A percentile compares a stretch with the other conserved stretches of the same genome.
phyloP scores from a whole-genome alignment of 2,329 filamentous ascomycete species.

The Blumeriella jaapii region DNA sequence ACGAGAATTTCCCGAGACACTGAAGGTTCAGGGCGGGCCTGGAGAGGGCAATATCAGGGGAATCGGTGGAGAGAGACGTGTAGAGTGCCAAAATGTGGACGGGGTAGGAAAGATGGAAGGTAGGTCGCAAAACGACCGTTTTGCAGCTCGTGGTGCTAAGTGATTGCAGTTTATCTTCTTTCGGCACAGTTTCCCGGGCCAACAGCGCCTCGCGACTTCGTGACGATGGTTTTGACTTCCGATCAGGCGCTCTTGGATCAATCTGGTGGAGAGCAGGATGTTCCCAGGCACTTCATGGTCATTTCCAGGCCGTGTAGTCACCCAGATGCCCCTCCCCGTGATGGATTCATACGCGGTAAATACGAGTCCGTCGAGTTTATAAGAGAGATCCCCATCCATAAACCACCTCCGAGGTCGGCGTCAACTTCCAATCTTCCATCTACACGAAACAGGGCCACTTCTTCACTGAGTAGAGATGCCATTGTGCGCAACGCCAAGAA shows the following conservation, averaged over 20 bases:
- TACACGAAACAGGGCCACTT: conserved; percentile 25
- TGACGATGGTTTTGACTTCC: conserved; percentile 65
- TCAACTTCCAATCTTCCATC: conserved; percentile 35
- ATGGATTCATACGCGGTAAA: conserved; percentile 68
- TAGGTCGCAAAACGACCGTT: conserved; percentile 24
- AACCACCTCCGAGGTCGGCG: conserved; percentile 30
- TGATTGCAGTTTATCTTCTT: conserved; percentile 59
- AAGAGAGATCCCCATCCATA: conserved; percentile 58
- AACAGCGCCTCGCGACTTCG: conserved; percentile 78
- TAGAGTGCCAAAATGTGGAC: conserved; percentile 49
- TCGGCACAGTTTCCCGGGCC: conserved; percentile 86
- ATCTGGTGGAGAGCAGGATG: conserved; percentile 24
- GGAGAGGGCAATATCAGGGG: conserved; percentile 70
- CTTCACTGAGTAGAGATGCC: conserved; percentile 31
- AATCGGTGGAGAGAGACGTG: conserved; percentile 66
- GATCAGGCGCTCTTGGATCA: conserved; percentile 20
- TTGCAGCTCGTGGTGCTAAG: neutral
- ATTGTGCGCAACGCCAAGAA: conserved; percentile 32
- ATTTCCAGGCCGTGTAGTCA: conserved; percentile 78
- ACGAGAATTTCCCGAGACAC: conserved; percentile 67
- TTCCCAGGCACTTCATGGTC: conserved; percentile 66
- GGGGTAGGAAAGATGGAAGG: conserved; percentile 53
- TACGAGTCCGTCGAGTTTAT: conserved; percentile 93
- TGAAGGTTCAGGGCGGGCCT: conserved; percentile 58
- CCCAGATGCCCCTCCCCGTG: conserved; percentile 55